Conservation (phyloP, 306 rosid genomes). For the Fragaria ananassa region DNA sequence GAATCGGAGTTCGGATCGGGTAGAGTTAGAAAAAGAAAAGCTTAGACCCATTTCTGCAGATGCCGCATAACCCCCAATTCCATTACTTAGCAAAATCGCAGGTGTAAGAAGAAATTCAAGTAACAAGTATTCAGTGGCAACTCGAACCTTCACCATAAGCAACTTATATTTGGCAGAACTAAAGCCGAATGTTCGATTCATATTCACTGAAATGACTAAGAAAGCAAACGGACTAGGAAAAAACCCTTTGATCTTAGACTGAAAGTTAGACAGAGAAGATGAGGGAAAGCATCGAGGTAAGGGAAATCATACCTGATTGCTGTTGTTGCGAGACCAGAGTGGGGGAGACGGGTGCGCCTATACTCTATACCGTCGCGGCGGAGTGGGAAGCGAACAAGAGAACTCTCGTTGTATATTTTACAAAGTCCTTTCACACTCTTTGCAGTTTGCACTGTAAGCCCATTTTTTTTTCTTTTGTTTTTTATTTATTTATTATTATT, state of each 20-base stretch:
- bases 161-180: neutral
- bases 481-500: no score
- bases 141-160: neutral
- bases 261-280: neutral
- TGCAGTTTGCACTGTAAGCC: neutral
- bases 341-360: neutral
- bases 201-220: neutral
- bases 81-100: neutral
- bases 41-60: neutral
- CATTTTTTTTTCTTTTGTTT: neutral
- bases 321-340: neutral
- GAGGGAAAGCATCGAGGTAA: neutral
- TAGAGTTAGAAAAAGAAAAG: neutral
- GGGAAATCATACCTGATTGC: neutral
- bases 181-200: neutral
- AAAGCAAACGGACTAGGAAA: neutral
- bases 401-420: neutral
- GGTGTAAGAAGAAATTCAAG: neutral
- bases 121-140: neutral
- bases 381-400: neutral
- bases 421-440: neutral
- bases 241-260: neutral
- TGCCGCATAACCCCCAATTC: neutral
- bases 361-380: neutral
- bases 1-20: neutral